Conservation (phyloP, 345 rosid genomes). For the Euphorbia tirucalli region DNA sequence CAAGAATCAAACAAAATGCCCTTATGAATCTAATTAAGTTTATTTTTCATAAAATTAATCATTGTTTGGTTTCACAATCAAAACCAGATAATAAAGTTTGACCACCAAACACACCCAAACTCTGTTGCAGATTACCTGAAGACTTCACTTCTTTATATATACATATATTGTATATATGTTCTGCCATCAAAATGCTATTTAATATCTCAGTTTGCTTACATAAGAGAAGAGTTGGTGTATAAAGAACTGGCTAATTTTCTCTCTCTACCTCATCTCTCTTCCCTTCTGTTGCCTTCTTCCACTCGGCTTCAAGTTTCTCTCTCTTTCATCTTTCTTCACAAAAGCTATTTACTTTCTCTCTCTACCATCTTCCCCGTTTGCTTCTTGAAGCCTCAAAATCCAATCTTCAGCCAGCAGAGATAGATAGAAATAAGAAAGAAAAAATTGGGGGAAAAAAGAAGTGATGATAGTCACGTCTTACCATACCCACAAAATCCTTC, state of each 20-base stretch:
- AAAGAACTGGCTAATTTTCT: conserved; percentile 10
- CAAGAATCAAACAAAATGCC: not conserved
- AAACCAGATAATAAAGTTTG: not conserved
- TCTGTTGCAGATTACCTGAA: not conserved
- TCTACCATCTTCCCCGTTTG: conserved; percentile 17
- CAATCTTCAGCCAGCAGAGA: conserved; percentile 21
- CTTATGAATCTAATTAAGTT: not conserved
- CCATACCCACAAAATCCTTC: conserved; percentile 45
- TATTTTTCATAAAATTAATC: not conserved
- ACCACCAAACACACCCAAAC: not conserved
- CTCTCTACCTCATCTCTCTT: conserved; percentile 4
- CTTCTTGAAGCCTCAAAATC: conserved; percentile 32
- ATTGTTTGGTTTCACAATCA: not conserved
- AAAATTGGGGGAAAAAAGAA: conserved; percentile 17
- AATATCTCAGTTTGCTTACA: not conserved
- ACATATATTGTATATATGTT: too few species aligned
- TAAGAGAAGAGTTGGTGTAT: not conserved
- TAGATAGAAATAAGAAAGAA: too few species aligned
- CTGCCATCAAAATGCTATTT: not conserved
- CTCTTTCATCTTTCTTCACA: too few species aligned
- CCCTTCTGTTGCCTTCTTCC: too few species aligned
- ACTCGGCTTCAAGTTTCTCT: too few species aligned
- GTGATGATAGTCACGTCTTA: conserved; percentile 63
- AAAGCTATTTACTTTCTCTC: conserved; percentile 15
- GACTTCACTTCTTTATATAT: not conserved